Conservation (phyloP, 1,284 basidiomycete species). For the Caloboletus inedulis region DNA sequence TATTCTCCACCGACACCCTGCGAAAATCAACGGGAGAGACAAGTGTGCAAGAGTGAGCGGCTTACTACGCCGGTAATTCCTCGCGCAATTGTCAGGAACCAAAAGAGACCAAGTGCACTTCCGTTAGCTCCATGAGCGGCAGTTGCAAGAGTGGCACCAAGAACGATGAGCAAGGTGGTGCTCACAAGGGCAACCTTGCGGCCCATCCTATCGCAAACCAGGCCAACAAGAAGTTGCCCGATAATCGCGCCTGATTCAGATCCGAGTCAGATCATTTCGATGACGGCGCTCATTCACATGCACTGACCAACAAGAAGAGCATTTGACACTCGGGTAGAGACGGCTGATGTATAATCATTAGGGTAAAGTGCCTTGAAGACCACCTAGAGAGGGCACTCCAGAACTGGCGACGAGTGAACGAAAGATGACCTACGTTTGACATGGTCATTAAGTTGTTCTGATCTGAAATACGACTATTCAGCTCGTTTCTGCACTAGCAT, state of each 20-base stretch:
- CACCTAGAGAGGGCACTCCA: conserved; percentile 39
- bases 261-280: conserved; percentile 11
- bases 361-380: conserved; percentile 63
- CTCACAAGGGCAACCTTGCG: conserved; percentile 68
- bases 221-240: conserved; percentile 65
- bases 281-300: conserved; percentile 16
- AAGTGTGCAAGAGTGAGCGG: conserved; percentile 2
- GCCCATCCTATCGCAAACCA: conserved; percentile 70
- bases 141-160: conserved; percentile 70
- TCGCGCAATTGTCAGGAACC: conserved; percentile 73
- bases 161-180: conserved; percentile 68
- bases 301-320: conserved; percentile 64
- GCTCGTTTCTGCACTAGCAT: neutral
- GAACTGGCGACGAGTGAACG: neutral
- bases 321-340: conserved; percentile 73
- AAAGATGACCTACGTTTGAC: conserved; percentile 45
- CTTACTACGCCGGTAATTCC: conserved; percentile 70
- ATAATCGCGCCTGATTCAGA: conserved; percentile 54
- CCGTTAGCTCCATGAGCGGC: conserved; percentile 65
- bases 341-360: conserved; percentile 51
- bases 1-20: conserved; percentile 78
- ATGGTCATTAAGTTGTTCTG: conserved; percentile 71
- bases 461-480: conserved; percentile 38
- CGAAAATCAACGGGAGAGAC: conserved; percentile 4
- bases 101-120: conserved; percentile 62